Evolutionary conservation across 75 land plant species (phyloP), one percentile per base, ranked within the genome.

Genomic region (Cunninghamia lanceolata): DNA sequence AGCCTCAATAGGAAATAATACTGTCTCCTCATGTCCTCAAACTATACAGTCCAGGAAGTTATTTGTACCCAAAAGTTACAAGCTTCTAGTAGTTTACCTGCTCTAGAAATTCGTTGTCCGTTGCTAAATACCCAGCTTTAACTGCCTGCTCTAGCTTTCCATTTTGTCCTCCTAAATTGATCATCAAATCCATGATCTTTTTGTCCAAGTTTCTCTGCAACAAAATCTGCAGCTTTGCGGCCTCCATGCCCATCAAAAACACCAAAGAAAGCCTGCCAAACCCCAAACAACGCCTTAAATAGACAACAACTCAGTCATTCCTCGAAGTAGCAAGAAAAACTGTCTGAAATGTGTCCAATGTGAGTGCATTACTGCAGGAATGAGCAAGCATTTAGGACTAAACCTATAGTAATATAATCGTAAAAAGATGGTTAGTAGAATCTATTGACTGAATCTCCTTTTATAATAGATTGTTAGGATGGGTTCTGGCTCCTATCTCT

Each of bases 201-300:
- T 76, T 80, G 73, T 17, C 90, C 91, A 21, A 94, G 88, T 70
- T 91, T 90, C 59, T 88, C 89, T 5, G 91, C 88, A 16, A 89
- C 93, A 83, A 74, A 74, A 30, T 93, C 93, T 40, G 42, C 42
- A 40, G 42, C 42, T 40, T 40, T 40, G 42, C 42, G 42, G 42
- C 42, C 42, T 40, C 95, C 95, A 77, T 94, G 95, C 25, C 95
- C 95, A 88, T 94, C 95, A 84, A 90, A 90, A 21, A 94, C 94
- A 2, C 93, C 89, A 75, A 94, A 94, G 73, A 92, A 91, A 17
- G 95, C 92, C 95, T 93, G 83, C 36, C 77, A n/a, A 74, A 74
- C 77, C 77, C 77, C 34, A 74, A 34, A 74, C 40, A 11, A 40
- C 42, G 42, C 3, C 42, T 40, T 40, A 74, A 74, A 74, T 32